Evolutionary conservation across 192 early-diverging fungal species (phyloP), one percentile per base, ranked within the genome.

Genomic region (Diversispora epigaea): DNA sequence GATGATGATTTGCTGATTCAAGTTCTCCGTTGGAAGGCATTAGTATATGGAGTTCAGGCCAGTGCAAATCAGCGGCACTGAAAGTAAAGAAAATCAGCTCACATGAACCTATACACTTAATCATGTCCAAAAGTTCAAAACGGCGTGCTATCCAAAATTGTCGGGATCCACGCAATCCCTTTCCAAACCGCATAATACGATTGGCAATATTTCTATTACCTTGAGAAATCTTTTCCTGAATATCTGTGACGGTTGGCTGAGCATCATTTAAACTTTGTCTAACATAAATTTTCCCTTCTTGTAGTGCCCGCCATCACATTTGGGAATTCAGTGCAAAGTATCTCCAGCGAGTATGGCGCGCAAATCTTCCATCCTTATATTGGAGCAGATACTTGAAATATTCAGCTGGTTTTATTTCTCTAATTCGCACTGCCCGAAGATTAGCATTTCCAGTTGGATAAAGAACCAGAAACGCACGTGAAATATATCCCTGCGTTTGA

Each of bases 291-390:
- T 62, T 25, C 1, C 60, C 25, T n/a, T 62, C 60, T 62, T 62
- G 60, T 11, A 62, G 1, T 62, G 60, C 60, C 6, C 12, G 9
- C 52, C 12, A 54, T 17, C 12, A 10, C 52, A 54, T 54, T 14
- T 54, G 52, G 0, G 12, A 62, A 62, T 62, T 62, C 19, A 62
- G 12, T 19, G 60, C 17, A 19, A 62, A 62, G 21, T 62, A 62
- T 12, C 60, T 4, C 60, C 21, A 62, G 25, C 60, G 12, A 41
- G 60, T 19, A 14, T 62, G 60, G 0, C 25, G 17, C 6, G 7
- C 60, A 22, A 62, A 62, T 62, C 60, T 62, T 21, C n/a, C 60
- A 19, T 62, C 60, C 12, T 62, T 62, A 62, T 62, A 62, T 19
- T 8, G 21, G 25, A 62, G 60, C 3, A 0, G 60, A 14, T 62